A percentile compares a stretch with the other conserved stretches of the same genome.
phyloP scores from a whole-genome alignment of 495 filamentous ascomycete genomes.

The Parmelia sp. region DNA sequence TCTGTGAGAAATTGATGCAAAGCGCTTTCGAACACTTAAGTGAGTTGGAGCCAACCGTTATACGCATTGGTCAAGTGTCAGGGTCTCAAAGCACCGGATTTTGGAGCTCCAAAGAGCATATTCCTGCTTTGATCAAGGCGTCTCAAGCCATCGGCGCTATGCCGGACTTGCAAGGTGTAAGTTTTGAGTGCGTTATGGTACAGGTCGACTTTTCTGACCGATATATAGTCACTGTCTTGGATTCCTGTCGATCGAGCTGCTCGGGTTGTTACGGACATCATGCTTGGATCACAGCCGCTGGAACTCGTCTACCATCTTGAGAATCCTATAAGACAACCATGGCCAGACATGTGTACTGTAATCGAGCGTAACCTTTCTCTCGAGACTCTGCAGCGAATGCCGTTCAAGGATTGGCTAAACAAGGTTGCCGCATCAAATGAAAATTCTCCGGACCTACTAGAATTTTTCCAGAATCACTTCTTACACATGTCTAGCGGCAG shows the following conservation, averaged over 20 bases:
- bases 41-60: conserved; percentile 26
- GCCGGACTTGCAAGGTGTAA: conserved; percentile 35
- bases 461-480: conserved; percentile 3
- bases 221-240: conserved; percentile 34
- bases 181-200: neutral
- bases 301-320: conserved; percentile 35
- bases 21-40: neutral
- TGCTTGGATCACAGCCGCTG: conserved; percentile 23
- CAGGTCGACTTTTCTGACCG: too few species aligned
- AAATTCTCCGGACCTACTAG: neutral
- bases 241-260: conserved; percentile 37
- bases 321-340: conserved; percentile 35
- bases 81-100: conserved; percentile 27
- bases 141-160: conserved; percentile 33
- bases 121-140: conserved; percentile 34
- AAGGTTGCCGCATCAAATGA: conserved; percentile 16
- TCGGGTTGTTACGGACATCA: conserved; percentile 28
- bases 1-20: conserved; percentile 34
- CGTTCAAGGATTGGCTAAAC: conserved; percentile 34
- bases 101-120: conserved; percentile 35
- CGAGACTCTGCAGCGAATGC: conserved; percentile 18
- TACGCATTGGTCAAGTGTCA: conserved; percentile 32
- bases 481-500: conserved; percentile 3
- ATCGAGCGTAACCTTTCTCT: conserved; percentile 29
- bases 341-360: conserved; percentile 28